Base-by-base conservation (phyloP, 2,329 filamentous ascomycete species). In the Colletotrichum tabaci region DNA sequence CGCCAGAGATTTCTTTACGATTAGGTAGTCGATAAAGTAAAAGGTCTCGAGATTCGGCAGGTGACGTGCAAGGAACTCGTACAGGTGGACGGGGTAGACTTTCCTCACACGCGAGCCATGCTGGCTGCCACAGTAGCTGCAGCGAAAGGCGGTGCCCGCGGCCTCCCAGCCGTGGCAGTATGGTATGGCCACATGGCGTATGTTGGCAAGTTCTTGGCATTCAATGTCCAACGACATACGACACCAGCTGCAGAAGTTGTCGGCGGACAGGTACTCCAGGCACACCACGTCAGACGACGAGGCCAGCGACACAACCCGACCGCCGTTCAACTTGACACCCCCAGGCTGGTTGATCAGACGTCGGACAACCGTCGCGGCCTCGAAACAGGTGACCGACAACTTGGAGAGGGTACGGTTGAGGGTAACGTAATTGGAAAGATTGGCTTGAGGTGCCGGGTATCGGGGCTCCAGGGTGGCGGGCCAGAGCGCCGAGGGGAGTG, bases 1-100 rank as follows among this genome's bases (percentile, higher is more conserved):
- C 2, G 9, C 21, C 13, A 15, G 4, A n/a, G 8, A 12, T 38
- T 58, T 79, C 80, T 8, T 80, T 80, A 84, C 71, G 4, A 84
- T 81, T 7, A 84, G 77, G 62, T 83, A 85, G 72, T 86, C 84
- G 26, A 86, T 76, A 56, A 86, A 82, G 70, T 83, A 86, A 53
- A 86, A 84, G 1, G 80, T 77, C 67, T 85, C 80, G 7, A 86
- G 77, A 16, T 82, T 83, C 1, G 82, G 82, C 16, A 83, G 76
- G 71, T 83, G 81, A 12, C 84, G 77, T 2, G 82, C 80, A 8
- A 85, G 77, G 42, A 86, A 84, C 60, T 85, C 82, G 74, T 84
- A 86, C 1, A 85, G 76, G 63, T 86, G 84, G 6, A 77, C 76
- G 0, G 84, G 84, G 40, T 80, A 80, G 16, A 76, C 74, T 58